These are phyloP conservation scores for Pichia sp. DNA, from an alignment of 1,139 yeast genomes.

Conservation along the genomic window DNA sequence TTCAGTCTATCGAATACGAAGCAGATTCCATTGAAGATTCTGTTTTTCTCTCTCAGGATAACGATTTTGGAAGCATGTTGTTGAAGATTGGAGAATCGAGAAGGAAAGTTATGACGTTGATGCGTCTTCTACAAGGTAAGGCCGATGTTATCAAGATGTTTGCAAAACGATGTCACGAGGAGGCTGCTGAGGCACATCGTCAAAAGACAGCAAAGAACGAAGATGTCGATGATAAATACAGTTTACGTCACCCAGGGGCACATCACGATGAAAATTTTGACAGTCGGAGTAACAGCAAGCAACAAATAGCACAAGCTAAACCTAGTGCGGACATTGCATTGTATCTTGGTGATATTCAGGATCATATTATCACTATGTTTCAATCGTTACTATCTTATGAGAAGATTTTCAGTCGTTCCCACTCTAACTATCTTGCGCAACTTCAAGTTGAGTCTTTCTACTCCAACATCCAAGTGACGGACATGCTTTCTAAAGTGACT, in stretches of 20 bases:
- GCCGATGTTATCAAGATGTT: conserved; percentile 98
- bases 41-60: conserved; percentile 54
- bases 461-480: conserved; percentile 77
- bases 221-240: too few relatives aligned
- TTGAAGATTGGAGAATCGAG: conserved; percentile 83
- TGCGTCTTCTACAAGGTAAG: conserved; percentile 86
- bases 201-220: conserved; percentile 15
- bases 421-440: conserved; percentile 88
- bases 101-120: conserved; percentile 83
- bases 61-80: conserved; percentile 67
- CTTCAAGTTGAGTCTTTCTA: conserved; percentile 87
- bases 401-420: conserved; percentile 87
- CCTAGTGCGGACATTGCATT: conserved; percentile 81
- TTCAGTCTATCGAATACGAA: conserved; percentile 79
- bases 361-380: conserved; percentile 94
- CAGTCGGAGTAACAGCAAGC: not conserved
- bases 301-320: conserved; percentile 34
- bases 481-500: conserved; percentile 83
- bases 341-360: conserved; percentile 94
- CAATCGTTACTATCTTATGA: conserved; percentile 86
- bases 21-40: conserved; percentile 91
- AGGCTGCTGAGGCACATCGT: conserved; percentile 20
- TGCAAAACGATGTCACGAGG: conserved; percentile 92
- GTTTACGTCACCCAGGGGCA: too few relatives aligned
- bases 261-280: too few relatives aligned